A percentile compares a stretch with the other conserved stretches of the same genome.
Conservation (phyloP, 257 asterid species). For the Fraxinus pennsylvanica region DNA sequence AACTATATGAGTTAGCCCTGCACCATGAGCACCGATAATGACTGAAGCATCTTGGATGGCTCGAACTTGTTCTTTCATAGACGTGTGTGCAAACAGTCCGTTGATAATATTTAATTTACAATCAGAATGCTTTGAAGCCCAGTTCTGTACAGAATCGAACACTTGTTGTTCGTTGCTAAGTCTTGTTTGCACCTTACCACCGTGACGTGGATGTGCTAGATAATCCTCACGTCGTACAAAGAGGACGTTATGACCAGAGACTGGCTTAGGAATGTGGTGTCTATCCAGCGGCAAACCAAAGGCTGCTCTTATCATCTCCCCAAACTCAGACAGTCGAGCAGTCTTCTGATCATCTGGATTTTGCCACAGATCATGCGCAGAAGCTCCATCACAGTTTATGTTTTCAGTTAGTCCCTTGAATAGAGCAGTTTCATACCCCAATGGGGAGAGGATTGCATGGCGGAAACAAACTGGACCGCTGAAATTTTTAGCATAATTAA, state of each 20-base stretch:
- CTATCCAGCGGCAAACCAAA: constrained; percentile 67
- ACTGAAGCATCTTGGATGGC: constrained; percentile 88
- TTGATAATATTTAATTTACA: constrained; percentile 67
- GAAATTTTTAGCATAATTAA: constrained; percentile 79
- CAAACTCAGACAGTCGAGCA: constrained; percentile 89
- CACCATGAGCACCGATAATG: constrained; percentile 96
- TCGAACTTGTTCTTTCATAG: constrained; percentile 91
- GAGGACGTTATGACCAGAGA: constrained; percentile 61
- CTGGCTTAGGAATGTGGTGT: constrained; percentile 36
- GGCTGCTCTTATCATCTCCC: constrained; percentile 93
- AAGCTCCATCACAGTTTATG: constrained; percentile 67
- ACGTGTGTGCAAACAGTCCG: constrained; percentile 93
- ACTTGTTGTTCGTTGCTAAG: constrained; percentile 86
- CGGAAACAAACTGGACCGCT: constrained; percentile 75
- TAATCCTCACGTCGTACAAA: constrained; percentile 94
- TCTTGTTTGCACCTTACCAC: constrained; percentile 81
- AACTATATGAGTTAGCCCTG: constrained; percentile 87
- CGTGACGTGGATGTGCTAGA: constrained; percentile 92
- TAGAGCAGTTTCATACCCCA: constrained; percentile 91
- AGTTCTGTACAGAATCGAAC: constrained; percentile 54
- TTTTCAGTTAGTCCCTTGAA: constrained; percentile 73
- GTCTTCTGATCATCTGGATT: constrained; percentile 62
- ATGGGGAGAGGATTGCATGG: constrained; percentile 79
- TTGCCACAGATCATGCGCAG: constrained; percentile 68
- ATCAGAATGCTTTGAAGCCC: constrained; percentile 54